Base-by-base conservation (phyloP, 2,329 filamentous ascomycete species). In the Pseudocercospora cruenta region DNA sequence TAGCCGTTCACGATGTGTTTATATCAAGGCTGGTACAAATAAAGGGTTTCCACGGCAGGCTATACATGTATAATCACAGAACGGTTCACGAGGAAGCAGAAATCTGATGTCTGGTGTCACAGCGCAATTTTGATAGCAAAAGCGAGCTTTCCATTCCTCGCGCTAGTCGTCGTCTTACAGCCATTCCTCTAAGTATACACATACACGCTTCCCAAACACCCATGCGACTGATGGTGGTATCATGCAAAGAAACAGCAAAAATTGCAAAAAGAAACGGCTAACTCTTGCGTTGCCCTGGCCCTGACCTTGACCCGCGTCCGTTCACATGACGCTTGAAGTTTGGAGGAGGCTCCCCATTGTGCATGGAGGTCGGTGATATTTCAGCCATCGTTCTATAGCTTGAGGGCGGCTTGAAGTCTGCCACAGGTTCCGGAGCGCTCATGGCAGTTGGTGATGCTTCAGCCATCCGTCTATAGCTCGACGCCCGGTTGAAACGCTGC, bases 171-270 rank as follows among this genome's bases (percentile, higher is more conserved):
- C 51, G 24, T 26, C 51, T 28, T 55, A 26, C 31, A 55, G 51
- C 51, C 16, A 55, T 55, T 31, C 10, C 16, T 28, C 24, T 28
- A 28, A 55, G 24, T 31, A 55, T 55, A 55, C 24, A 28, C 31
- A 55, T 55, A 55, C 51, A 55, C 51, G 24, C 31, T 55, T 19
- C n/a, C 39, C 39, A 43, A 43, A 43, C 39, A 43, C 39, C 39
- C 39, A 43, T 43, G 39, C 39, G n/a, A 43, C 55, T 33, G 31
- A 22, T 7, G 31, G 21, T 39, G 55, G 55, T 58, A 58, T 39
- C 26, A 58, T 58, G 26, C 24, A 58, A 58, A 58, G 33, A 16
- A 58, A 58, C 14, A 58, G 19, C 14, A 33, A 58, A 21, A 8
- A 19, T 6, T 43, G 39, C n/a, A 7, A 43, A n/a, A 39, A 43